These are phyloP conservation scores for Takashimella koratensis DNA, from an alignment of 1,284 basidiomycete genomes.

Conservation along the genomic window DNA sequence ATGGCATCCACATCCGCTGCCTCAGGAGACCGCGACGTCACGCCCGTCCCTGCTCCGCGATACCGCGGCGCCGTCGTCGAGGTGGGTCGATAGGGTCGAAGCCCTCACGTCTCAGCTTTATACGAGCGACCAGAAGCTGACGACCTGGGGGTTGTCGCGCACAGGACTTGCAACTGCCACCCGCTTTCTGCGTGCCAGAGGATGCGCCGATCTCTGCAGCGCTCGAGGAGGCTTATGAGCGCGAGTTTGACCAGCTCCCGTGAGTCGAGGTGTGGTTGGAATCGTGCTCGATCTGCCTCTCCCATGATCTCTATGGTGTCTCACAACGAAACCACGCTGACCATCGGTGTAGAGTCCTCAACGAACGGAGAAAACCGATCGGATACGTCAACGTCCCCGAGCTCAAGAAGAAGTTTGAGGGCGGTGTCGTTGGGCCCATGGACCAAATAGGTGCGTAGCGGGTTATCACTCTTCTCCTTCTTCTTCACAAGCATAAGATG, in stretches of 20 bases:
- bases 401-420: conserved; percentile 73
- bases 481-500: too few relatives aligned
- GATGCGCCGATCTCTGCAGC: conserved; percentile 68
- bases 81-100: conserved; percentile 27
- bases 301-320: background rate
- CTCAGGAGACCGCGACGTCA: background rate
- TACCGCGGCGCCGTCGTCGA: conserved; percentile 76
- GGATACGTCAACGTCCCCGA: conserved; percentile 74
- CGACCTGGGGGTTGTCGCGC: too few relatives aligned
- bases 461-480: too few relatives aligned
- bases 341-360: conserved; percentile 60
- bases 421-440: conserved; percentile 60
- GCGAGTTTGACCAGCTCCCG: conserved; percentile 88
- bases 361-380: conserved; percentile 65
- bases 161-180: conserved; percentile 81
- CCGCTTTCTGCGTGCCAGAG: conserved; percentile 75
- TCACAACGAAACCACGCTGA: background rate
- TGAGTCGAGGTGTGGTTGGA: too few relatives aligned
- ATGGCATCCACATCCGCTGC: background rate
- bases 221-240: conserved; percentile 79
- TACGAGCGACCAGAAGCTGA: too few relatives aligned
- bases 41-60: background rate
- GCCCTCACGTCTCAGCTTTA: too few relatives aligned
- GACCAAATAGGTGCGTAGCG: conserved; percentile 55
- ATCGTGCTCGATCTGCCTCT: too few relatives aligned